Percentiles rank a stretch among this genome's conserved stretches.
These are phyloP conservation scores for Dendrocalamus latiflorus DNA, from an alignment of 202 grass and related monocot species.

Conservation along the genomic window DNA sequence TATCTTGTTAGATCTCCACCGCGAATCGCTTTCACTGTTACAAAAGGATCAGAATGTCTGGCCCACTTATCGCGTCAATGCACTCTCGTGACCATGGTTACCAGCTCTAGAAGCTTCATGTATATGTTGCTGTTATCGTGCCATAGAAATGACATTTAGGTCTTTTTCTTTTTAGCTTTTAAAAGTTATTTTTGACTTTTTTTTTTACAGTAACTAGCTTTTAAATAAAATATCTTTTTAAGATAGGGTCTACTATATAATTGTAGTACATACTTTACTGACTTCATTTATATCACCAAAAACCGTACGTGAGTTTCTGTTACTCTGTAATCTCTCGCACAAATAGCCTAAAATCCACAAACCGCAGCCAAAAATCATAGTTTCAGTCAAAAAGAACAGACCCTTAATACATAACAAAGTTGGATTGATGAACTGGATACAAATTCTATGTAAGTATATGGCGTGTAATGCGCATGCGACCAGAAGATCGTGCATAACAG, in stretches of 20 bases:
- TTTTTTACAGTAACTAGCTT: too few species aligned
- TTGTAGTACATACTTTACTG: too few species aligned
- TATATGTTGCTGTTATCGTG: background rate
- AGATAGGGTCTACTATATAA: too few species aligned
- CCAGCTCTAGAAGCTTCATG: constrained; percentile 28
- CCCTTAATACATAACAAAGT: background rate
- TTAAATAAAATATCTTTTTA: too few species aligned
- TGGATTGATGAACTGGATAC: background rate
- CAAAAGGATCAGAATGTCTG: background rate
- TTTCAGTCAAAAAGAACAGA: too few species aligned
- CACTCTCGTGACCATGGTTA: constrained; percentile 17
- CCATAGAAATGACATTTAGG: background rate
- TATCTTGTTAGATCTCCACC: constrained; percentile 8
- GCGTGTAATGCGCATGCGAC: background rate
- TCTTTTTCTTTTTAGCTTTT: too few species aligned
- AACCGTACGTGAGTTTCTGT: too few species aligned
- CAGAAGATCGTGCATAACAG: background rate
- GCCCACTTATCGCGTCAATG: background rate
- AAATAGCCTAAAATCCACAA: too few species aligned
- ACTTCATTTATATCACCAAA: too few species aligned
- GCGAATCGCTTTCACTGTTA: constrained; percentile 24
- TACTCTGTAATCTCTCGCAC: too few species aligned
- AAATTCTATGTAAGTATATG: background rate
- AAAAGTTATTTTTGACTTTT: too few species aligned
- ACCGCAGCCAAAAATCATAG: too few species aligned